A percentile compares a stretch with the other conserved stretches of the same genome.
Evolutionary conservation across 2,329 filamentous ascomycete species (phyloP).

Genomic region (Alternaria burnsii): DNA sequence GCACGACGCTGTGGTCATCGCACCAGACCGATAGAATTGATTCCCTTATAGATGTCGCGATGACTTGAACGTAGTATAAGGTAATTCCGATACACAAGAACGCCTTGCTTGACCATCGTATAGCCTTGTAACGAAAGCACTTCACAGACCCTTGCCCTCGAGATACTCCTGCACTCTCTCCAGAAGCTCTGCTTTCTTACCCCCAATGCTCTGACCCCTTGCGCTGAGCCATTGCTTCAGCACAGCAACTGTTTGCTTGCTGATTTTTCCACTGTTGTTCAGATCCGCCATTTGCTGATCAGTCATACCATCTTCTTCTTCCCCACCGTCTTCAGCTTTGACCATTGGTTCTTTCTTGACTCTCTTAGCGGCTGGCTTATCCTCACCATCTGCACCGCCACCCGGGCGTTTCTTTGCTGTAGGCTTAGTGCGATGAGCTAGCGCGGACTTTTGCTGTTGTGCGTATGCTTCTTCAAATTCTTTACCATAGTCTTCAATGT

Average conservation of each 20-base stretch:
- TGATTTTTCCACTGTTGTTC: slow-evolving; percentile 55
- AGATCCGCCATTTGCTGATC: slow-evolving; percentile 57
- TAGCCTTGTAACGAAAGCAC: not conserved
- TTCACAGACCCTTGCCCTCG: slow-evolving; percentile 1
- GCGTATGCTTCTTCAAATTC: slow-evolving; percentile 69
- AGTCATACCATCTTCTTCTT: slow-evolving; percentile 41
- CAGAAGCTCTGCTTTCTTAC: slow-evolving; percentile 51
- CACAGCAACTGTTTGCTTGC: slow-evolving; percentile 50
- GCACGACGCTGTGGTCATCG: not conserved
- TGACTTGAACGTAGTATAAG: not conserved
- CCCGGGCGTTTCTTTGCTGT: slow-evolving; percentile 54
- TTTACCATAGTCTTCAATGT: slow-evolving; percentile 79
- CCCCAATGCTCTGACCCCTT: slow-evolving; percentile 32
- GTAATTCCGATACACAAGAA: not conserved
- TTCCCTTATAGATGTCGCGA: not conserved
- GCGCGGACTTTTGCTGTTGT: slow-evolving; percentile 49
- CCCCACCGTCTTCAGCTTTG: slow-evolving; percentile 30
- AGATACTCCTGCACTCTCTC: slow-evolving; percentile 41
- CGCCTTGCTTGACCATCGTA: slow-evolving; percentile 1
- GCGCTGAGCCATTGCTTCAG: slow-evolving; percentile 45
- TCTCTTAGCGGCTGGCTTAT: slow-evolving; percentile 32
- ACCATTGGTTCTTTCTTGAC: slow-evolving; percentile 40
- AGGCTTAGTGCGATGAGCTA: slow-evolving; percentile 54
- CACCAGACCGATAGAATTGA: not conserved
- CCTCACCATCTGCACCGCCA: slow-evolving; percentile 15